Evolutionary conservation across 2,329 filamentous ascomycete species (phyloP).

Genomic region (Sordariomycetes sp.): DNA sequence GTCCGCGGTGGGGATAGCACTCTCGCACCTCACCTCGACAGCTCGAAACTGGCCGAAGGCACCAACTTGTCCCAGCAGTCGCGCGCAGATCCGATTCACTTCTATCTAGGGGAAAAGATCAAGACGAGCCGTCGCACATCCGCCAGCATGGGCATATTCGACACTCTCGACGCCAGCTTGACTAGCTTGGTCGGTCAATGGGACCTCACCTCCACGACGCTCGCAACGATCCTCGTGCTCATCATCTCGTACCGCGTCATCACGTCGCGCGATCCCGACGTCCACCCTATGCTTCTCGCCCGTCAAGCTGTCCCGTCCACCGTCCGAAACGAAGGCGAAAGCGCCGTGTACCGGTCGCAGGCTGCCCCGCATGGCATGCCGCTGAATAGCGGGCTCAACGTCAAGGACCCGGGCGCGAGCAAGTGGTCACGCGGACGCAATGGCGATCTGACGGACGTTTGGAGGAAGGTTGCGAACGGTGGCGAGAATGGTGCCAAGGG

Average conservation of each 20-base stretch:
- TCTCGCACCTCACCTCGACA: too few species aligned
- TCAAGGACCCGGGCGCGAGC: slow-evolving; percentile 70
- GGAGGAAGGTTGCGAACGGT: slow-evolving; percentile 61
- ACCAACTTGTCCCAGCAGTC: too few species aligned
- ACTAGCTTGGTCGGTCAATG: slow-evolving; percentile 66
- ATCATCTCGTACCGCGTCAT: slow-evolving; percentile 65
- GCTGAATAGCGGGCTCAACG: slow-evolving; percentile 66
- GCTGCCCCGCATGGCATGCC: slow-evolving; percentile 80
- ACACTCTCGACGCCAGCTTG: slow-evolving; percentile 63
- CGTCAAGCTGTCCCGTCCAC: slow-evolving; percentile 72
- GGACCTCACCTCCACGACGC: slow-evolving; percentile 67
- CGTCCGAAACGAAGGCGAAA: slow-evolving; percentile 77
- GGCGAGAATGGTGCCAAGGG: slow-evolving; percentile 60
- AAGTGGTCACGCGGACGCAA: slow-evolving; percentile 79
- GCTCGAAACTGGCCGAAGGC: too few species aligned
- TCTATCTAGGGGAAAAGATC: too few species aligned
- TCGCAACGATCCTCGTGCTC: slow-evolving; percentile 57
- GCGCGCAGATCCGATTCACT: too few species aligned
- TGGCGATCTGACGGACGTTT: slow-evolving; percentile 86
- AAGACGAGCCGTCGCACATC: too few species aligned
- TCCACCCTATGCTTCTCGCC: slow-evolving; percentile 82
- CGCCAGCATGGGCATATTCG: slow-evolving; percentile 31
- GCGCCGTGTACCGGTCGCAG: slow-evolving; percentile 75
- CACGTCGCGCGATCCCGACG: slow-evolving; percentile 72
- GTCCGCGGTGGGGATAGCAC: too few species aligned